These are phyloP conservation scores for Skeletonema costatum DNA, from an alignment of 108 stramenopile genomes.

Conservation along the genomic window DNA sequence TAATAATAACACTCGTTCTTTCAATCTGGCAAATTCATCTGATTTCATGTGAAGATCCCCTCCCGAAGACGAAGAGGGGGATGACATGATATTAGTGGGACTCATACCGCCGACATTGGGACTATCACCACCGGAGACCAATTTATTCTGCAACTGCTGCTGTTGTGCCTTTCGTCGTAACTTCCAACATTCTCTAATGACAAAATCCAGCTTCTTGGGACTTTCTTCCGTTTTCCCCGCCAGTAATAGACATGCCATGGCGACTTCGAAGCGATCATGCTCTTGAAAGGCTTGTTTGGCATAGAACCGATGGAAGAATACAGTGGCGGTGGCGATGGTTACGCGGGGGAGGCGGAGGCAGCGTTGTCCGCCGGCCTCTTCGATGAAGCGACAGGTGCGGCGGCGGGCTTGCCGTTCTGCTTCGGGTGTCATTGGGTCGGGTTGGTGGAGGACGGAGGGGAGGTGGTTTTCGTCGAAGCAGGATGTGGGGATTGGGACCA, in stretches of 20 bases:
- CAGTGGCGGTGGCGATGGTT: conserved; percentile 77
- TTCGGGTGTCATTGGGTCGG: conserved; percentile 49
- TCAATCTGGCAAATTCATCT: conserved; percentile 79
- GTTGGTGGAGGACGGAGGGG: conserved; percentile 35
- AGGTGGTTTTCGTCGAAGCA: conserved; percentile 44
- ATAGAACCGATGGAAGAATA: conserved; percentile 92
- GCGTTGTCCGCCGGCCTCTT: conserved; percentile 79
- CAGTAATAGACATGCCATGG: conserved; percentile 80
- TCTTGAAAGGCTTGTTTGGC: conserved; percentile 84
- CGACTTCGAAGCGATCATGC: conserved; percentile 89
- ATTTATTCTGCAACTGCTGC: conserved; percentile 43
- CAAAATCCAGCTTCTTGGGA: conserved; percentile 76
- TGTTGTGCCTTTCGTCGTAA: conserved; percentile 58
- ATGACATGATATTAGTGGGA: conserved; percentile 19
- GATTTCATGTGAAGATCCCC: conserved; percentile 29
- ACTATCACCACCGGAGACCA: conserved; percentile 16
- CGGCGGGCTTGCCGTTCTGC: conserved; percentile 69
- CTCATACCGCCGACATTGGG: conserved; percentile 27
- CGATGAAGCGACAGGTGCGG: conserved; percentile 83
- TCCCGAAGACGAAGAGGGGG: not conserved
- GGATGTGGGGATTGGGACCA: conserved; percentile 19
- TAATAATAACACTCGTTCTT: conserved; percentile 80
- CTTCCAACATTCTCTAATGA: conserved; percentile 74
- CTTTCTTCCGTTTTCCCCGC: conserved; percentile 91
- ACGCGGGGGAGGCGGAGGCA: conserved; percentile 74